Evolutionary conservation across 106 monocot genomes (phyloP), one percentile per base, ranked within the genome.

Genomic region (Posidonia australis): DNA sequence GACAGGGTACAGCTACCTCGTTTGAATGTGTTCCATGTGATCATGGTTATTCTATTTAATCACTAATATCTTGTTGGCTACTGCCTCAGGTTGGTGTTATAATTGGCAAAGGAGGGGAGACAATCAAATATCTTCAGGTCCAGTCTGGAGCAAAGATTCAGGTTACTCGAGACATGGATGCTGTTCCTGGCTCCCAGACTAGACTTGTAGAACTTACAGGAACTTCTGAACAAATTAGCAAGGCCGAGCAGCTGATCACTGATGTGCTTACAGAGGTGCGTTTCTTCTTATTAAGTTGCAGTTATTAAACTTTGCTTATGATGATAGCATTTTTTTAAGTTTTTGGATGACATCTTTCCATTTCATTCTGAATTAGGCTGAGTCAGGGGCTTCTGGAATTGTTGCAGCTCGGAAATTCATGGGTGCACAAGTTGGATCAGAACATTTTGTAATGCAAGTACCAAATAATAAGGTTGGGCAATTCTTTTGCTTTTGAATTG

Each of bases 121-220:
- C 88, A 12, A 89, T 93, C 11, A 93, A 85, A 64, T 81, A 86
- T 75, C 76, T 93, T 46, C 88, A 93, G 60, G 21, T 75, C 19
- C 85, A 93, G 51, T 93, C 88, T 41, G 92, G 88, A 77, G 92
- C 92, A 10, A 88, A 81, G 59, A 93, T 93, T 61, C 92, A 88
- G 74, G 80, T 93, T 28, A 93, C 88, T 0, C 82, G 88, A 56
- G 92, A 93, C 73, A 46, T 48, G 36, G 92, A 93, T 57, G 88
- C 78, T 36, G 85, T 79, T 60, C 92, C 85, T 54, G 66, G 46
- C 70, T 80, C 89, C 6, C 74, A 55, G 43, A 88, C 79, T 17
- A 73, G 92, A 31, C 20, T 61, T 13, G 92, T 93, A 6, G 92
- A 93, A 58, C 80, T 93, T 68, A 60, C 54, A n/a, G 88, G 88